Base-by-base conservation (phyloP, 441 rosid genomes). In the Adansonia grandidieri region DNA sequence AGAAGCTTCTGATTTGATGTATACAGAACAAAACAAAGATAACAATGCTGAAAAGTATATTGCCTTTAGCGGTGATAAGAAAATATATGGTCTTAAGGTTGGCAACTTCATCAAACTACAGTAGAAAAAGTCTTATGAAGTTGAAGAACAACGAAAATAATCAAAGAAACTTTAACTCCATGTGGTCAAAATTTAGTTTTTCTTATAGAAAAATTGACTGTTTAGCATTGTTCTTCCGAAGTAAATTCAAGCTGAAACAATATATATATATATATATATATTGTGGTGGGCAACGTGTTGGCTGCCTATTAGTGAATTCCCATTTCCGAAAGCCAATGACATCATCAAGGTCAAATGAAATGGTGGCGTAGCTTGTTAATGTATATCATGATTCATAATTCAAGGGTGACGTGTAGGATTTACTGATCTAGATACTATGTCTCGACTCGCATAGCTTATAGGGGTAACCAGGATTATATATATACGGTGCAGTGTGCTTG, bases 371-470 rank as follows among this genome's bases (percentile, higher is more conserved):
- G 9, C 28, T 28, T 62, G 66, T 62, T 62, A 28, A 28, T 28
- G 42, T 22, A 40, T 7, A 57, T 17, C 5, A 5, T 62, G 17
- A 62, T 62, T 11, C 40, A 62, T 22, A 14, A 61, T 63, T 32
- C 17, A 62, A 50, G 61, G 71, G 63, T 85, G 84, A 68, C 87
- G 82, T 79, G 83, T 22, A 60, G 56, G 74, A 6, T 64, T 32
- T 37, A 73, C 9, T 56, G 10, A 67, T 53, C 4, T 14, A 61
- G 17, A 56, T 56, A 9, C 15, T 54, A 22, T 24, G 10, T 65
- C 48, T 24, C 24, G 20, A 13, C n/a, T 5, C 17, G 78, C 80
- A 58, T 82, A 85, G 77, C 77, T 80, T 78, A 20, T 19, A 28
- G 67, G 50, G 54, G 14, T 44, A 19, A 19, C 28, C 57, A 48